phyloP scores from a whole-genome alignment of 2,329 filamentous ascomycete genomes.

The Trichoderma gracile region DNA sequence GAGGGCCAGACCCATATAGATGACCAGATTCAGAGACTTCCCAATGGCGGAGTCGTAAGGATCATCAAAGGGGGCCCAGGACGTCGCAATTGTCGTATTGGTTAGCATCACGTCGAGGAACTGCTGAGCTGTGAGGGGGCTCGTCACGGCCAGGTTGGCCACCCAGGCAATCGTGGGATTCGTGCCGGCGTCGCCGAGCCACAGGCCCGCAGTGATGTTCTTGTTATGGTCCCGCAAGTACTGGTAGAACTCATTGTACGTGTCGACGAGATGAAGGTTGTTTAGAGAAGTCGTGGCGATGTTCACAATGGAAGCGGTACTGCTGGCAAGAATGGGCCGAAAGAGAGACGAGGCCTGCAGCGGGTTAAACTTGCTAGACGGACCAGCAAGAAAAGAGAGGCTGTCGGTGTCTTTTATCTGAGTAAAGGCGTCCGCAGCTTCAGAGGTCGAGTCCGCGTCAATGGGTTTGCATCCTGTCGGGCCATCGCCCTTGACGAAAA shows the following conservation, averaged over 20 bases:
- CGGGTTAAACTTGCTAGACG: slow-evolving; percentile 42
- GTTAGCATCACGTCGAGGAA: slow-evolving; percentile 65
- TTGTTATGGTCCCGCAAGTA: slow-evolving; percentile 64
- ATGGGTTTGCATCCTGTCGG: slow-evolving; percentile 54
- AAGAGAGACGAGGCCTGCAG: slow-evolving; percentile 40
- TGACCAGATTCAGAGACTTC: slow-evolving; percentile 73
- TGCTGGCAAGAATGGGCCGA: slow-evolving; percentile 42
- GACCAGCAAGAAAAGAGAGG: slow-evolving; percentile 39
- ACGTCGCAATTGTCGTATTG: slow-evolving; percentile 68
- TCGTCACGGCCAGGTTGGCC: slow-evolving; percentile 60
- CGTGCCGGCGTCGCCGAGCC: slow-evolving; percentile 63
- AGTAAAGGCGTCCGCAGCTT: slow-evolving; percentile 43
- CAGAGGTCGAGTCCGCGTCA: slow-evolving; percentile 47
- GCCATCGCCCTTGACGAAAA: slow-evolving; percentile 66
- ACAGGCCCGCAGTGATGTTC: slow-evolving; percentile 74
- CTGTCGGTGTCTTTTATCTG: slow-evolving; percentile 35
- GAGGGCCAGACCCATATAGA: slow-evolving; percentile 80
- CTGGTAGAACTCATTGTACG: slow-evolving; percentile 66
- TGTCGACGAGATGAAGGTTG: slow-evolving; percentile 59
- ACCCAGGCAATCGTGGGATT: slow-evolving; percentile 70
- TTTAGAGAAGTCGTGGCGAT: slow-evolving; percentile 27
- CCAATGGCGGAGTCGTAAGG: slow-evolving; percentile 70
- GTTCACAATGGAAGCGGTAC: slow-evolving; percentile 27
- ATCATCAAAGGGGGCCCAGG: slow-evolving; percentile 73
- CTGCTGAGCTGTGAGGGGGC: slow-evolving; percentile 65